Base-by-base conservation (phyloP, 2,329 filamentous ascomycete genomes). In the Venturia effusa region DNA sequence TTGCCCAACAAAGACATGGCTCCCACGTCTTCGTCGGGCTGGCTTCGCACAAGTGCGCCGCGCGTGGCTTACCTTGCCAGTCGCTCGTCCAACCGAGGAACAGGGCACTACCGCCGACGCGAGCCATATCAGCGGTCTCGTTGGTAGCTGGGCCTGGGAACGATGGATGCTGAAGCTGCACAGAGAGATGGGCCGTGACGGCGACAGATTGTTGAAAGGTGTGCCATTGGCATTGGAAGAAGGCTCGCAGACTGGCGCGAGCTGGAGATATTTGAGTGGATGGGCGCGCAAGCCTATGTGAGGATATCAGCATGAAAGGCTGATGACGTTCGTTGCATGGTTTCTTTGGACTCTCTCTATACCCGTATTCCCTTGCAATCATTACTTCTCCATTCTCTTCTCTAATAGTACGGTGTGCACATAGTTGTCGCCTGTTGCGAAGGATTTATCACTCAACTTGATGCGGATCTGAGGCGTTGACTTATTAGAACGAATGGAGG, bases 111-210 rank as follows among this genome's bases (percentile, higher is more conserved):
- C 88, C 0, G 84, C 86, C 61, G 84, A 86, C 71, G 84, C 87
- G 17, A 89, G 90, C 1, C 86, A 84, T 69, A 80, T 96, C 68
- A 88, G 89, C 15, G 92, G 92, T 24, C 78, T 97, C 48, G 85
- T 93, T 0, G 94, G 91, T 4, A 87, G 88, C 32, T 94, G 92
- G 87, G 87, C 87, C 73, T 99, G 92, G 93, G 94, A 99, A 82
- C 89, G 90, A 74, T 99, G 94, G 94, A 83, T 97, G 74, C 78
- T 97, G 68, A 90, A 91, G 71, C 83, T 93, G 70, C 89, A 94
- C 77, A 84, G 88, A 77, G 92, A 97, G 79, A 94, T 90, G 71
- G 88, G 89, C 32, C 87, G 90, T 72, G 79, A 80, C 40, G 78
- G 80, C 64, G 74, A 76, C 59, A 78, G 75, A 65, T 73, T 83